Percentiles rank a stretch among this genome's conserved stretches.
Evolutionary conservation across 306 rosid species (phyloP).

Genomic region (Malus sylvestris): DNA sequence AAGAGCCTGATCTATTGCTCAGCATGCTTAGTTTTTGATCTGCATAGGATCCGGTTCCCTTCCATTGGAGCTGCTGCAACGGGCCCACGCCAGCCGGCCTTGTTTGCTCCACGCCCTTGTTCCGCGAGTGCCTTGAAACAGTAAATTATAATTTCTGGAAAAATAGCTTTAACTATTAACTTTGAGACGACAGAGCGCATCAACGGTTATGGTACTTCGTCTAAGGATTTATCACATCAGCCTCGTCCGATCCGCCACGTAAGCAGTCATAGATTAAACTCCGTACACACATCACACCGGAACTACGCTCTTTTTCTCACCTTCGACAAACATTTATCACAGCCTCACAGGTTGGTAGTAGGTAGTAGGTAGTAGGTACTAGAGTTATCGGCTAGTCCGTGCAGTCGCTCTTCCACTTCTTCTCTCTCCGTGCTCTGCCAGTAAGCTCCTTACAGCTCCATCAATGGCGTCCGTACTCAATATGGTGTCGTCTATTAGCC

Average conservation of each 20-base stretch:
- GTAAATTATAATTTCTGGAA: no score
- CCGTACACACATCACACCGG: not conserved
- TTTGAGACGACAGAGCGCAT: not conserved
- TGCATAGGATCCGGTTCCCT: no score
- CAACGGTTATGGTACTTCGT: not conserved
- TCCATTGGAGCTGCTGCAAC: no score
- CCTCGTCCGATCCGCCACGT: not conserved
- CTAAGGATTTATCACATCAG: not conserved
- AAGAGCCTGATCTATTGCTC: no score
- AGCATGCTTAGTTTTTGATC: no score
- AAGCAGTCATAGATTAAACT: not conserved
- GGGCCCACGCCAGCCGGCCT: no score
- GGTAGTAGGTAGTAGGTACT: not conserved
- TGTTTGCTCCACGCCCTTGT: no score
- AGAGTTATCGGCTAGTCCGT: slow-evolving; percentile 23
- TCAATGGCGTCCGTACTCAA: slow-evolving; percentile 52
- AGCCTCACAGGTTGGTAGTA: no score
- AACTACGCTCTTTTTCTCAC: not conserved
- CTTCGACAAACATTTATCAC: not conserved
- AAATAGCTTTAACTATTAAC: no score
- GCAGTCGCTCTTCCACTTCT: not conserved
- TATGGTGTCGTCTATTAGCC: slow-evolving; percentile 26
- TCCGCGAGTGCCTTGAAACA: no score
- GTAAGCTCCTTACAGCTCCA: slow-evolving; percentile 1
- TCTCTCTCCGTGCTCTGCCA: not conserved